Evolutionary conservation across 257 asterid species (phyloP).

Genomic region (Ilex aquifolium): DNA sequence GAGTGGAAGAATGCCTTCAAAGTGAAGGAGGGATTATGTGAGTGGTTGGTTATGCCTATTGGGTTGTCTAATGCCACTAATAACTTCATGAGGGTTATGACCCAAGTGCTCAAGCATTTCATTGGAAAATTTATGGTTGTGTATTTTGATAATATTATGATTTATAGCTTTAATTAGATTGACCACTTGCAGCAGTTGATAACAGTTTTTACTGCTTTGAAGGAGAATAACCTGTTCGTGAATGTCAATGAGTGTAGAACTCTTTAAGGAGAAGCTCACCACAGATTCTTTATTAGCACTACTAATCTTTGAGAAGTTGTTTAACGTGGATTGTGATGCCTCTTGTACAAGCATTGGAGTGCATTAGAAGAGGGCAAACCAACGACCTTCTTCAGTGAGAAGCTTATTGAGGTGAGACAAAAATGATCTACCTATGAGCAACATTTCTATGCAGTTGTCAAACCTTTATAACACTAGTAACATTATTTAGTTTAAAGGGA

Average conservation of each 20-base stretch:
- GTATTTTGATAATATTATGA: slow-evolving; percentile 5
- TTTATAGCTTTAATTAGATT: background rate
- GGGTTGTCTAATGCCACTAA: background rate
- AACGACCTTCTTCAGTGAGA: no score
- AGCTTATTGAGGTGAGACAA: background rate
- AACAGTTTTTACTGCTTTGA: background rate
- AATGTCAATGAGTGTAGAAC: background rate
- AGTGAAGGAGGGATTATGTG: no score
- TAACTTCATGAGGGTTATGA: background rate
- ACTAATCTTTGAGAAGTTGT: background rate
- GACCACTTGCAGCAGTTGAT: background rate
- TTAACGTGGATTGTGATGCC: background rate
- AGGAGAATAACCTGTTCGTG: no score
- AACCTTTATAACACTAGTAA: no score
- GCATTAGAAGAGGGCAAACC: background rate
- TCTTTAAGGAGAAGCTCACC: background rate
- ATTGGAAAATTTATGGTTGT: background rate
- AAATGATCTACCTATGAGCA: no score
- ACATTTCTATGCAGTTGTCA: no score
- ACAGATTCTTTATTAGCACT: background rate
- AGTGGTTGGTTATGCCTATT: no score
- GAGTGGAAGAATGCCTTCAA: no score
- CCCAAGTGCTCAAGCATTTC: background rate
- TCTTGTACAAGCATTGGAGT: background rate
- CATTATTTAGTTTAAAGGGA: no score